Evolutionary conservation across 495 filamentous ascomycete species (phyloP).

Genomic region (Astrothelium subdiscretum): DNA sequence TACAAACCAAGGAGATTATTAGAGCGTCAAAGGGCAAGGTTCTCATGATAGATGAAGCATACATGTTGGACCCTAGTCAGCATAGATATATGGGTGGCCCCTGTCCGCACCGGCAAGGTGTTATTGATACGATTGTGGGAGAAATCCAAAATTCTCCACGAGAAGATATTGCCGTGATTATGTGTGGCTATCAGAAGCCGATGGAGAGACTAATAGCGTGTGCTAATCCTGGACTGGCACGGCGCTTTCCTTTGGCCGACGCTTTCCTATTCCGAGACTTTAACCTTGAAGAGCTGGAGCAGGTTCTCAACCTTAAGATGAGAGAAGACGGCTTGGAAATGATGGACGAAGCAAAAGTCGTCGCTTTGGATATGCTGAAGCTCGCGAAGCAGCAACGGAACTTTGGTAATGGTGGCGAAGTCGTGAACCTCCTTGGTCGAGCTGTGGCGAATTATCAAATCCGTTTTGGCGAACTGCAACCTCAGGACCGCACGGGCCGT

Average conservation of each 20-base stretch:
- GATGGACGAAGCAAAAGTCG: constrained; percentile 5
- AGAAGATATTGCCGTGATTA: constrained; percentile 9
- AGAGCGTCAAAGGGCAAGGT: constrained; percentile 51
- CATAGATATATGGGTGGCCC: neutral
- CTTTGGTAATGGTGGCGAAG: constrained; percentile 8
- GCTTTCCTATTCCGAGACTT: constrained; percentile 10
- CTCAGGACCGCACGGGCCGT: neutral
- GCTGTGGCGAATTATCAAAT: neutral
- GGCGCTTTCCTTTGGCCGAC: constrained; percentile 9
- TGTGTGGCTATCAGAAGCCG: constrained; percentile 10
- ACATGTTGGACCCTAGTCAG: constrained; percentile 18
- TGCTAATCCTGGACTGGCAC: constrained; percentile 9
- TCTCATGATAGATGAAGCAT: constrained; percentile 57
- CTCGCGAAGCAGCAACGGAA: neutral
- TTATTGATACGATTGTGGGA: constrained; percentile 15
- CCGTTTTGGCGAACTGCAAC: neutral
- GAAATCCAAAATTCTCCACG: constrained; percentile 6
- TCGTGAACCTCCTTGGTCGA: constrained; percentile 7
- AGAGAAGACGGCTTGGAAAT: neutral
- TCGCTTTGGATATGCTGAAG: constrained; percentile 4
- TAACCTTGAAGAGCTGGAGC: neutral
- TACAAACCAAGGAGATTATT: constrained; percentile 47
- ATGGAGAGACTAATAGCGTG: constrained; percentile 5
- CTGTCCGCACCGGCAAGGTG: neutral
- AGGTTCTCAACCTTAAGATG: constrained; percentile 8